Evolutionary conservation across 768 basidiomycete species (phyloP).

Genomic region (Rhodotorula paludigena): DNA sequence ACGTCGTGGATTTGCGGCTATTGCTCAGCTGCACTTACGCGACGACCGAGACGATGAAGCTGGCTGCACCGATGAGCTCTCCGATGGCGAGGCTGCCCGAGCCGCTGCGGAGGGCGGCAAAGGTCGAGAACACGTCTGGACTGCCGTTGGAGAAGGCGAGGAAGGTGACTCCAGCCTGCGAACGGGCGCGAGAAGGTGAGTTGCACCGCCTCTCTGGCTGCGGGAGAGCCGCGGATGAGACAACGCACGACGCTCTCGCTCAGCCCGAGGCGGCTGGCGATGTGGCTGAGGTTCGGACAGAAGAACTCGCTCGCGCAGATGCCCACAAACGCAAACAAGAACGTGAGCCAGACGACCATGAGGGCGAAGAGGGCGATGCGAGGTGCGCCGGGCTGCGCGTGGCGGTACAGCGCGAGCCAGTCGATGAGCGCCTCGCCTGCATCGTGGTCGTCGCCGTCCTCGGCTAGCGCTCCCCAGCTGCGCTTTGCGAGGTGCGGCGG

Average conservation of each 20-base stretch:
- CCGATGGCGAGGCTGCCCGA: conserved; percentile 89
- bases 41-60: conserved; percentile 93
- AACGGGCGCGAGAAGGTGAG: neutral
- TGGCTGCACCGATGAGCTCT: conserved; percentile 87
- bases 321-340: conserved; percentile 92
- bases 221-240: neutral
- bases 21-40: conserved; percentile 49
- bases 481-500: neutral
- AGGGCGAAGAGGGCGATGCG: conserved; percentile 60
- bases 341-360: conserved; percentile 72
- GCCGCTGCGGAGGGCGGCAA: conserved; percentile 77
- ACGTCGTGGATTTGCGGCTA: neutral
- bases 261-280: conserved; percentile 75
- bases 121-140: conserved; percentile 93
- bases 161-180: conserved; percentile 81
- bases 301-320: conserved; percentile 96
- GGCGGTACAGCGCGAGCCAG: conserved; percentile 13
- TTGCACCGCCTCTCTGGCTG: neutral
- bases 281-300: conserved; percentile 82
- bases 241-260: conserved; percentile 66
- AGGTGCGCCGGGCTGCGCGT: neutral
- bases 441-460: neutral
- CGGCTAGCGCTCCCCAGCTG: neutral
- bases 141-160: conserved; percentile 96
- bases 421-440: conserved; percentile 24